Percentiles rank a stretch among this genome's conserved stretches.
phyloP scores from a whole-genome alignment of 805 yeast species.

The Suhomyces xylopsoci region DNA sequence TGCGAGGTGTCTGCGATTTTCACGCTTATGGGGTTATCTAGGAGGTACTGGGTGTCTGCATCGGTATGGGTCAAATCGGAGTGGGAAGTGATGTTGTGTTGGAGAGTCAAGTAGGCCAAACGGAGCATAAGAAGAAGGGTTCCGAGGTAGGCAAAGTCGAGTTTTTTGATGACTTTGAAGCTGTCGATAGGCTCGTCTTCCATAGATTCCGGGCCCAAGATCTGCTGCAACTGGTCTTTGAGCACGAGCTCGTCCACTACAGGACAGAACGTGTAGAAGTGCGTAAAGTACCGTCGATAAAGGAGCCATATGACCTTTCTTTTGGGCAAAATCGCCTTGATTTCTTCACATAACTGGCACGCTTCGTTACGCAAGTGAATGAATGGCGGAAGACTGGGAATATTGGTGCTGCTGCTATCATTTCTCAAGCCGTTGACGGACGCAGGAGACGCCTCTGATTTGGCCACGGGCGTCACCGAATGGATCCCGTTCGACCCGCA shows the following conservation, averaged over 20 bases:
- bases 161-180: slow-evolving; percentile 11
- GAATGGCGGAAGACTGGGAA: neutral
- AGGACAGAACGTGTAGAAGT: slow-evolving; percentile 27
- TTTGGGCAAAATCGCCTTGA: slow-evolving; percentile 20
- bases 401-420: too few relatives aligned
- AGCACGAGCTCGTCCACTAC: slow-evolving; percentile 26
- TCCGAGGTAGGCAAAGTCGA: slow-evolving; percentile 20
- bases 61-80: slow-evolving; percentile 6
- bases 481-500: neutral
- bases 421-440: neutral
- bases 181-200: slow-evolving; percentile 12
- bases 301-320: slow-evolving; percentile 24
- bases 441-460: neutral
- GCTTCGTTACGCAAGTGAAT: slow-evolving; percentile 14
- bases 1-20: slow-evolving; percentile 16
- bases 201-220: slow-evolving; percentile 16
- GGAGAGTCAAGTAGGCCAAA: slow-evolving; percentile 19
- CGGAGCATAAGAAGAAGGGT: slow-evolving; percentile 20
- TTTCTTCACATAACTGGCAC: slow-evolving; percentile 16
- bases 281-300: slow-evolving; percentile 22
- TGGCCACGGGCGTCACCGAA: neutral
- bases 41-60: slow-evolving; percentile 15
- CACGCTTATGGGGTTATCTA: slow-evolving; percentile 17
- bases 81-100: slow-evolving; percentile 13
- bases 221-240: slow-evolving; percentile 13